Evolutionary conservation across 441 rosid species (phyloP).

Genomic region (Breynia disticha): DNA sequence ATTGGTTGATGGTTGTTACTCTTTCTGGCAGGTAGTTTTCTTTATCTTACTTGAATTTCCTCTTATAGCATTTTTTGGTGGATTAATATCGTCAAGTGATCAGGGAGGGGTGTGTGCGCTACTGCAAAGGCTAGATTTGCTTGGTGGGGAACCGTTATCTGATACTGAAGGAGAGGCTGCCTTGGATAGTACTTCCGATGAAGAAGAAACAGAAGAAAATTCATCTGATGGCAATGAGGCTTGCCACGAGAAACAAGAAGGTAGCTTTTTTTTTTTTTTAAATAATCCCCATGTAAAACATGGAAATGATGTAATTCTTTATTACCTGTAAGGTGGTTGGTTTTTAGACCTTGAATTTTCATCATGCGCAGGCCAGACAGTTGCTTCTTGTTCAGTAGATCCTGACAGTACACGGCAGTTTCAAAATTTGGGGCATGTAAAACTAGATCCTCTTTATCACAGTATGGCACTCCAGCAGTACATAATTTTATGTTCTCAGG

Average conservation of each 20-base stretch:
- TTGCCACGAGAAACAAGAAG: conserved; percentile 26
- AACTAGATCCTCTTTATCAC: conserved; percentile 50
- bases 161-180: conserved; percentile 23
- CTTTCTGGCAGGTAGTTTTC: conserved; percentile 83
- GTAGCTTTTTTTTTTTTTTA: conserved; percentile 9
- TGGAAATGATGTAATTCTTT: background rate
- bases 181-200: conserved; percentile 26
- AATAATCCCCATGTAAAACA: no score
- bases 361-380: conserved; percentile 13
- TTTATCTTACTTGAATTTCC: conserved; percentile 6
- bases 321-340: background rate
- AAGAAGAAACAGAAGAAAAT: conserved; percentile 27
- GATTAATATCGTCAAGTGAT: conserved; percentile 9
- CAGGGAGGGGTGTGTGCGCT: conserved; percentile 78
- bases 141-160: conserved; percentile 16
- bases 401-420: conserved; percentile 14
- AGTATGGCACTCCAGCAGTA: conserved; percentile 75
- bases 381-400: conserved; percentile 20
- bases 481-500: conserved; percentile 75
- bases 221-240: conserved; percentile 20
- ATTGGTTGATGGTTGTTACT: conserved; percentile 92
- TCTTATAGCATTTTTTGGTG: conserved; percentile 10
- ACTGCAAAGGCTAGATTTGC: conserved; percentile 35
- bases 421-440: conserved; percentile 21
- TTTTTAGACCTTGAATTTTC: background rate